A percentile compares a stretch with the other conserved stretches of the same genome.
These are phyloP conservation scores for Achlya hypogyna DNA, from an alignment of 352 stramenopile species.

Conservation along the genomic window DNA sequence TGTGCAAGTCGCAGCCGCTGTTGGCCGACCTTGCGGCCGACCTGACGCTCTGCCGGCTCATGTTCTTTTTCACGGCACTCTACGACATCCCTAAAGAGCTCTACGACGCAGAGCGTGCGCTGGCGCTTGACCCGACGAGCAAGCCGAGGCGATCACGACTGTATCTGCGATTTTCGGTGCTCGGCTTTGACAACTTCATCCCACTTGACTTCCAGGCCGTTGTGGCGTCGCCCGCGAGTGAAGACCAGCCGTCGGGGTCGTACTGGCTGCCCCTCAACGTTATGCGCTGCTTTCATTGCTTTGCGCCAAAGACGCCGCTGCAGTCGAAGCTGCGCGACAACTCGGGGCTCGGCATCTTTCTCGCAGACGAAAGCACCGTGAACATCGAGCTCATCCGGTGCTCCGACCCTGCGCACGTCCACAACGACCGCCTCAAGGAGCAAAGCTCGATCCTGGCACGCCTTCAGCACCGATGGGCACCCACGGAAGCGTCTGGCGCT, in stretches of 20 bases:
- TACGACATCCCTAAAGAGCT: conserved; percentile 74
- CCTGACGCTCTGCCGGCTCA: conserved; percentile 64
- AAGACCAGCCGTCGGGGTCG: conserved; percentile 19
- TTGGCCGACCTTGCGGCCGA: conserved; percentile 38
- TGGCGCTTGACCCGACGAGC: neutral
- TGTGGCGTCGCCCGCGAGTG: conserved; percentile 26
- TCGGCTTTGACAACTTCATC: conserved; percentile 72
- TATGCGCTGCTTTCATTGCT: conserved; percentile 69
- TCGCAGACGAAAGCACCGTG: conserved; percentile 66
- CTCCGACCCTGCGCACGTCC: conserved; percentile 59
- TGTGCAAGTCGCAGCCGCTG: conserved; percentile 33
- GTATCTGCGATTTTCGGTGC: conserved; percentile 60
- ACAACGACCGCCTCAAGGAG: conserved; percentile 25
- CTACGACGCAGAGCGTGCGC: conserved; percentile 48
- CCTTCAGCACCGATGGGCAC: neutral
- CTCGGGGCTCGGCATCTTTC: conserved; percentile 48
- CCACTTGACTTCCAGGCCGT: conserved; percentile 51
- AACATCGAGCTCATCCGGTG: conserved; percentile 65
- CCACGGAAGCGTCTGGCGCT: neutral
- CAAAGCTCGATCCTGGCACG: neutral
- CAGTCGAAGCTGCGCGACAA: conserved; percentile 70
- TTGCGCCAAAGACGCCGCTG: conserved; percentile 57
- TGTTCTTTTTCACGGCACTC: conserved; percentile 70
- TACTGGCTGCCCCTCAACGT: conserved; percentile 73
- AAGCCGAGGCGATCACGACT: conserved; percentile 29